Evolutionary conservation across 495 filamentous ascomycete species (phyloP).

Genomic region (Lineolata rhizophorae): DNA sequence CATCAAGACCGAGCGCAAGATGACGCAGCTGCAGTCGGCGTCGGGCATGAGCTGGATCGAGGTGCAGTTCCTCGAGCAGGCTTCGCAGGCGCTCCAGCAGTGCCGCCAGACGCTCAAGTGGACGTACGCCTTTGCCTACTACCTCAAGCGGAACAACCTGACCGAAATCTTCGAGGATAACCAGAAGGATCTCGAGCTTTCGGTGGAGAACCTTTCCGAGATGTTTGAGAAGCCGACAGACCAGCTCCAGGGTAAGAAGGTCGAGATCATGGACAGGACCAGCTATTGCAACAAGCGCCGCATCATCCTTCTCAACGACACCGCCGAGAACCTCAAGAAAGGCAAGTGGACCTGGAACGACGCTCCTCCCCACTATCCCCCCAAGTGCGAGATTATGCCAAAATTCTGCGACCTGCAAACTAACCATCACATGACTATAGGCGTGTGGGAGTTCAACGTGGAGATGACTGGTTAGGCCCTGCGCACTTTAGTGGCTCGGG

Average conservation of each 20-base stretch:
- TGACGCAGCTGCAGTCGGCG: conserved; percentile 78
- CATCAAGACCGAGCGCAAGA: conserved; percentile 94
- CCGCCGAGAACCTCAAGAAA: conserved; percentile 70
- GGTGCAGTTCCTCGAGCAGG: conserved; percentile 84
- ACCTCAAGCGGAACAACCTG: conserved; percentile 80
- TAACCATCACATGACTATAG: conserved; percentile 8
- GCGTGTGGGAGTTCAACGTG: conserved; percentile 19
- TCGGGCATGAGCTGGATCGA: conserved; percentile 98
- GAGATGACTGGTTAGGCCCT: conserved; percentile 5
- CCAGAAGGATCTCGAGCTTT: conserved; percentile 92
- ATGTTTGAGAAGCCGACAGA: conserved; percentile 92
- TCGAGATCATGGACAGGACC: conserved; percentile 96
- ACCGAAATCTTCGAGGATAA: conserved; percentile 98
- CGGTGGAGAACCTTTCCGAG: conserved; percentile 81
- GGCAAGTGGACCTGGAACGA: conserved; percentile 29
- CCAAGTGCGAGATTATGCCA: neutral
- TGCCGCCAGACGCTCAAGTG: conserved; percentile 95
- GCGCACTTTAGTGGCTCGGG: conserved; percentile 1
- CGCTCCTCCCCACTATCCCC: neutral
- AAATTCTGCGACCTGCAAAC: neutral
- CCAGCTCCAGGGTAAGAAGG: conserved; percentile 68
- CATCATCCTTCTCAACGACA: conserved; percentile 74
- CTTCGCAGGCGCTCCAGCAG: conserved; percentile 81
- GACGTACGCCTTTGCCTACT: conserved; percentile 98
- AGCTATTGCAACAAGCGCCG: conserved; percentile 84